Conservation (phyloP, 768 basidiomycete species). For the Tremella fuciformis region DNA sequence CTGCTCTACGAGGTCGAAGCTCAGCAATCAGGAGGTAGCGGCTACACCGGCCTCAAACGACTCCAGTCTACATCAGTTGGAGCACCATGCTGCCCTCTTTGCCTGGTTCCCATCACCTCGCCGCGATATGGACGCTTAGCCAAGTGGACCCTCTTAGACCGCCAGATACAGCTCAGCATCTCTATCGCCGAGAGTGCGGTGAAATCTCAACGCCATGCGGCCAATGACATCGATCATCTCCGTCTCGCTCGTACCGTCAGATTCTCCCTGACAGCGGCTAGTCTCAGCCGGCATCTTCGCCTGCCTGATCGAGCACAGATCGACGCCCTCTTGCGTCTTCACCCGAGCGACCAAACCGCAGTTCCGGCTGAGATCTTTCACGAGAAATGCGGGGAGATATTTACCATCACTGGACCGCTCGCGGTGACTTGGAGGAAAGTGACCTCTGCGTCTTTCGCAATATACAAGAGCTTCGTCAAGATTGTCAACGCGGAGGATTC, state of each 20-base stretch:
- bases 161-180: slow-evolving; percentile 64
- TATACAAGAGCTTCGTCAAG: slow-evolving; percentile 3
- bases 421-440: slow-evolving; percentile 3
- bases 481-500: slow-evolving; percentile 15
- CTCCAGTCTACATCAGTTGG: slow-evolving; percentile 54
- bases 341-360: background rate
- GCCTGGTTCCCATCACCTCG: slow-evolving; percentile 60
- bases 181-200: slow-evolving; percentile 8
- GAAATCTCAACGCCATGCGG: background rate
- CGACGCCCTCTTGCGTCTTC: background rate
- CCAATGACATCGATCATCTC: background rate
- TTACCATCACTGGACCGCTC: slow-evolving; percentile 10
- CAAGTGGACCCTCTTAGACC: slow-evolving; percentile 65
- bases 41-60: slow-evolving; percentile 56
- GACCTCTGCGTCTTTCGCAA: background rate
- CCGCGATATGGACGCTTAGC: slow-evolving; percentile 63
- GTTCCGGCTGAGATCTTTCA: slow-evolving; percentile 3
- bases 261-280: background rate
- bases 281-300: background rate
- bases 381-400: background rate
- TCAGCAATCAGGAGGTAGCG: too few relatives aligned
- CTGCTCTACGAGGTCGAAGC: slow-evolving; percentile 58
- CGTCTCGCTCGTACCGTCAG: background rate
- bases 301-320: background rate
- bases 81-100: slow-evolving; percentile 64